Conservation (phyloP, 139 green algal genomes). For the Chlamydomonas incerta region DNA sequence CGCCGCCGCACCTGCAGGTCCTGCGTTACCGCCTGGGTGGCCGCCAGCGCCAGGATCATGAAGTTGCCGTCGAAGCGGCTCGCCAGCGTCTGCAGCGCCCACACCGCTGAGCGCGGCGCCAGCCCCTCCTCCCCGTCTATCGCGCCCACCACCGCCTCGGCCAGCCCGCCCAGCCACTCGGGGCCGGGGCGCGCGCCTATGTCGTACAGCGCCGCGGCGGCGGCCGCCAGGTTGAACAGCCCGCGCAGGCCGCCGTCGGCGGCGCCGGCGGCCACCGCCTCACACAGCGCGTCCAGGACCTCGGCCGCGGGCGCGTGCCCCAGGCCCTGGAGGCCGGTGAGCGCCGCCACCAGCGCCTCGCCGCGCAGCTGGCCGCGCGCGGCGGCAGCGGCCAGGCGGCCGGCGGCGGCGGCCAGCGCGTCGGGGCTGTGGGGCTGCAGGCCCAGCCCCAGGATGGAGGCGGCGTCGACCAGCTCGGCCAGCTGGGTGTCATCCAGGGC, state of each 20-base stretch:
- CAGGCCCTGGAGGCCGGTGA: not conserved
- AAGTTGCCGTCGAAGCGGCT: not conserved
- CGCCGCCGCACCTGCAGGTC: not conserved
- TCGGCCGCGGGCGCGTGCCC: not conserved
- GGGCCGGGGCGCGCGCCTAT: not conserved
- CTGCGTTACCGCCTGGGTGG: not conserved
- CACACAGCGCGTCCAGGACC: not conserved
- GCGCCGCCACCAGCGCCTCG: not conserved
- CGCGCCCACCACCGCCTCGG: not conserved
- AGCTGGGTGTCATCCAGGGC: not conserved
- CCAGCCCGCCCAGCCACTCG: not conserved
- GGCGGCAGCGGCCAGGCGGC: not conserved
- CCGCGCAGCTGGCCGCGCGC: not conserved
- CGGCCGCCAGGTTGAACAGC: not conserved
- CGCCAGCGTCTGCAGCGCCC: not conserved
- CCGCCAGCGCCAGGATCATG: not conserved
- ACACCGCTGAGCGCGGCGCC: not conserved
- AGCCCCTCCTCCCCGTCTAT: not conserved
- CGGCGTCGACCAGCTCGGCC: not conserved
- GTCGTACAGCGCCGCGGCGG: constrained; percentile 7
- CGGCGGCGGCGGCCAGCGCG: not conserved
- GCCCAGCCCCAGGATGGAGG: not conserved
- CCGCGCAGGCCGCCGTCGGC: not conserved
- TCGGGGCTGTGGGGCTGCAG: not conserved
- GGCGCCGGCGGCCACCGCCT: not conserved